Evolutionary conservation across 2,329 filamentous ascomycete genomes (phyloP), one percentile per base, ranked within the genome.

Genomic region (Raffaelea albimanens): DNA sequence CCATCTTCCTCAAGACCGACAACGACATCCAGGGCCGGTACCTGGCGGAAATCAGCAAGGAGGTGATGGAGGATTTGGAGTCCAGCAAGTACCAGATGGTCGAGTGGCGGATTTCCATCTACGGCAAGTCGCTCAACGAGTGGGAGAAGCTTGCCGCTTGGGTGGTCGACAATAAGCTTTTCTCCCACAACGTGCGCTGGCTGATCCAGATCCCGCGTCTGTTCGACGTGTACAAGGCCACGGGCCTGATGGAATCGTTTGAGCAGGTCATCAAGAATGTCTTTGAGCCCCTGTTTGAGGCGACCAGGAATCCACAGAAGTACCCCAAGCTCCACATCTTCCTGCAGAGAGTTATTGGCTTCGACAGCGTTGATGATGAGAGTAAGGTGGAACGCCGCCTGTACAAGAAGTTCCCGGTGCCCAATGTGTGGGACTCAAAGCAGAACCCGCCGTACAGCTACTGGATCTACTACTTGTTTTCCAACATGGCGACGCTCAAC

Each of bases 1-100:
- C 93, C n/a, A 98, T 98, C 57, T 98, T 98, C 63, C 71, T 98
- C 47, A 98, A 98, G 70, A 98, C 93, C 10, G 93, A 98, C 67
- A 98, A 98, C 63, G 91, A 89, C 64, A 95, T 98, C 61, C 82
- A 95, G 55, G 93, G 93, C 33, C 85, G 91, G 44, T 98, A 98
- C 62, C 72, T 98, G 40, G 93, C 93, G 1, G 93, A 98, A 64
- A 96, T 98, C 53, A 97, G 91, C 3, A 95, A 95, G 59, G 93
- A 98, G 66, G 93, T 98, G 53, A 96, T 98, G 47, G 82, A 89
- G 3, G 93, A 98, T 73, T 71, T 98, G 29, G 93, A 98, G 65
- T 95, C 91, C 43, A 96, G 90, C 77, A 98, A 98, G 64, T 98
- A 98, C 61, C 93, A 98, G 63, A 96, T 98, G 86, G 93, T 93